Percentiles rank a stretch among this genome's conserved stretches.
These are phyloP conservation scores for Sporodiniella umbellata DNA, from an alignment of 371 early-diverging fungal genomes.

Conservation along the genomic window DNA sequence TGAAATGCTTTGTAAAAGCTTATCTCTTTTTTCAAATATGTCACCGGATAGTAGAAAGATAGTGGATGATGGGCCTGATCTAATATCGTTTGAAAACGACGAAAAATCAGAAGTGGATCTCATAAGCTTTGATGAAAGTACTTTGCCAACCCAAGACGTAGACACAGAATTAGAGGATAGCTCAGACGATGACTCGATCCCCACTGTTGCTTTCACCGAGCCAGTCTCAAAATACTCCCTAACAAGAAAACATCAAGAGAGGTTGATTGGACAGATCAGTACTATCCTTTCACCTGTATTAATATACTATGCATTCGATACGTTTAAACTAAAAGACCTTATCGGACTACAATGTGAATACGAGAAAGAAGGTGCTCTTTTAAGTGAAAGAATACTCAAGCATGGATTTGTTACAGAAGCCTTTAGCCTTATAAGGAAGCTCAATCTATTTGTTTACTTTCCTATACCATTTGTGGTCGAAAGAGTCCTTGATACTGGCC, in stretches of 20 bases:
- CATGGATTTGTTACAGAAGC: constrained; percentile 32
- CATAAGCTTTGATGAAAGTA: constrained; percentile 27
- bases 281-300: constrained; percentile 24
- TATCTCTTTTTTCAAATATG: constrained; percentile 20
- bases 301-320: constrained; percentile 37
- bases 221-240: constrained; percentile 2
- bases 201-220: constrained; percentile 3
- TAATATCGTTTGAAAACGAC: constrained; percentile 24
- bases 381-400: constrained; percentile 21
- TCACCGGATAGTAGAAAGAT: constrained; percentile 11
- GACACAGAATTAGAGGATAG: constrained; percentile 7
- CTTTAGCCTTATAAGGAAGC: constrained; percentile 23
- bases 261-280: constrained; percentile 17
- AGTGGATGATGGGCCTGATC: constrained; percentile 17
- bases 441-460: constrained; percentile 26
- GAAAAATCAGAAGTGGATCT: constrained; percentile 18
- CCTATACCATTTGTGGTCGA: constrained; percentile 21
- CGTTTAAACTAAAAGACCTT: constrained; percentile 16
- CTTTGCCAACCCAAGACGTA: neutral
- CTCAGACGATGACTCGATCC: constrained; percentile 11
- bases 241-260: constrained; percentile 18
- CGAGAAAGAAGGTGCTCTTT: constrained; percentile 28
- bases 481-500: constrained; percentile 21
- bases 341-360: constrained; percentile 21
- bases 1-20: constrained; percentile 21